Evolutionary conservation across 129 eudicot species (phyloP).

Genomic region (Ambrosia trifida): DNA sequence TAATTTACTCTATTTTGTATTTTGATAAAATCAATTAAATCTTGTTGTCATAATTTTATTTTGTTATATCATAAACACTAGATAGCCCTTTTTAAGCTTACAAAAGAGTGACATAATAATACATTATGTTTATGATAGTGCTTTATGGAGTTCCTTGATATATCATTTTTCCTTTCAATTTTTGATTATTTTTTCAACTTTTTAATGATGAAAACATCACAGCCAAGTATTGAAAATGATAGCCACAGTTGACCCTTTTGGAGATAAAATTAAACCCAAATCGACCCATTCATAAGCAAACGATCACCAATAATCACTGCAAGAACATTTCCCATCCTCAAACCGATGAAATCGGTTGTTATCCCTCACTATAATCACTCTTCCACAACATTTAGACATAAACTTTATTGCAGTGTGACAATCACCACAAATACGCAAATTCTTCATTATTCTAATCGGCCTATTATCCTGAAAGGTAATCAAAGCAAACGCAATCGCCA

Average conservation of each 20-base stretch:
- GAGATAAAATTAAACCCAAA: background rate
- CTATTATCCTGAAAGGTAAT: conserved; percentile 64
- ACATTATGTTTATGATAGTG: too few relatives aligned
- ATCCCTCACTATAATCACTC: conserved; percentile 82
- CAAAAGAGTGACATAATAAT: too few relatives aligned
- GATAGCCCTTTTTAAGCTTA: too few relatives aligned
- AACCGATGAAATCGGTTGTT: conserved; percentile 79
- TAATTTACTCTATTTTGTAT: too few relatives aligned
- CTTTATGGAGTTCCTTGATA: too few relatives aligned
- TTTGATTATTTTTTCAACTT: too few relatives aligned
- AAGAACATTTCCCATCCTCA: conserved; percentile 79
- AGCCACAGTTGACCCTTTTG: background rate
- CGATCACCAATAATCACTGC: conserved; percentile 84
- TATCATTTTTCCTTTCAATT: too few relatives aligned
- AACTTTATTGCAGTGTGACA: conserved; percentile 84
- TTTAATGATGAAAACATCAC: too few relatives aligned
- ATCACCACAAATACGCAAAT: conserved; percentile 88
- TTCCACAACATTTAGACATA: conserved; percentile 72
- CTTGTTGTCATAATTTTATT: too few relatives aligned
- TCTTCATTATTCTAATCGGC: conserved; percentile 84
- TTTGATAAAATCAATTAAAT: too few relatives aligned
- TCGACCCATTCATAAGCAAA: background rate
- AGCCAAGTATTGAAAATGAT: too few relatives aligned
- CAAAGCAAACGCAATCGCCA: conserved; percentile 81
- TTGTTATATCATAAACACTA: too few relatives aligned